Evolutionary conservation across 345 rosid genomes (phyloP).

Genomic region (Pelargonium nanum): DNA sequence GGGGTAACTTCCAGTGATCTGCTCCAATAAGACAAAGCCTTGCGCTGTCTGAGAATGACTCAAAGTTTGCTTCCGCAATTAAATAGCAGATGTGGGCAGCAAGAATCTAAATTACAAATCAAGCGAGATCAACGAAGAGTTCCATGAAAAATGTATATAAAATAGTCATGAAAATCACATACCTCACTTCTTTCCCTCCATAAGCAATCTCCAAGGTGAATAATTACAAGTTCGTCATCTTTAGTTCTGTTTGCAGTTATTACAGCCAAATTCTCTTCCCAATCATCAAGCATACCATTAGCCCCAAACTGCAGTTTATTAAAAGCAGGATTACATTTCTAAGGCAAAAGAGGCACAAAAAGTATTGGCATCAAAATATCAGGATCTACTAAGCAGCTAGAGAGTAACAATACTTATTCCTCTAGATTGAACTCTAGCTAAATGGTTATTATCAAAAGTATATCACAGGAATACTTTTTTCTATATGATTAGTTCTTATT

Average conservation of each 20-base stretch:
- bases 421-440: not conserved
- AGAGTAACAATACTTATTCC: not conserved
- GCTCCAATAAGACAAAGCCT: conserved; percentile 76
- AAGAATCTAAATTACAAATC: conserved; percentile 36
- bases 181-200: conserved; percentile 99
- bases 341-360: too few relatives aligned
- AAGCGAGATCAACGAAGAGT: conserved; percentile 18
- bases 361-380: too few relatives aligned
- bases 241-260: conserved; percentile 94
- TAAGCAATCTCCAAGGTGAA: conserved; percentile 93
- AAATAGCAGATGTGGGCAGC: conserved; percentile 82
- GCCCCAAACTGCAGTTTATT: conserved; percentile 37
- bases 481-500: too few relatives aligned
- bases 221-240: conserved; percentile 89
- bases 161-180: conserved; percentile 7
- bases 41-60: conserved; percentile 67
- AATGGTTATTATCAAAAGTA: not conserved
- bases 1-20: conserved; percentile 77
- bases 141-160: not conserved
- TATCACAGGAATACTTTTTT: not conserved
- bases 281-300: conserved; percentile 84
- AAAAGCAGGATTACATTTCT: not conserved
- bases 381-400: not conserved
- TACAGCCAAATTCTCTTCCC: conserved; percentile 98
- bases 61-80: conserved; percentile 76